Percentiles rank a stretch among this genome's conserved stretches.
phyloP scores from a whole-genome alignment of 371 early-diverging fungal species.

The Blakeslea trispora region DNA sequence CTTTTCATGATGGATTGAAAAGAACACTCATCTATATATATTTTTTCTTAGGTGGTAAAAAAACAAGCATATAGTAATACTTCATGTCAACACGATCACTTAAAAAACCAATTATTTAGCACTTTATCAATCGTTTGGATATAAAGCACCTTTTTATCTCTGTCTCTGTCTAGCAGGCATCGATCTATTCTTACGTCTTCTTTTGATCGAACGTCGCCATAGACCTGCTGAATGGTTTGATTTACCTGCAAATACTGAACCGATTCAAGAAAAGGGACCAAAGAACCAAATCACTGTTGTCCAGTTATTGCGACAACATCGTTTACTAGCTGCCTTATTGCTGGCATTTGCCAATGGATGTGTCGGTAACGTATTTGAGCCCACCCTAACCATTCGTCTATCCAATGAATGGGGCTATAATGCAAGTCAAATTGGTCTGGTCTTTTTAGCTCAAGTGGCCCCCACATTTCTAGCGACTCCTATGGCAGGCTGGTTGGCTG shows the following conservation, averaged over 20 bases:
- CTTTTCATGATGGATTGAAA: not conserved
- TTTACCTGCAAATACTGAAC: not conserved
- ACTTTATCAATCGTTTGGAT: conserved; percentile 57
- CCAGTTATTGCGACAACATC: conserved; percentile 19
- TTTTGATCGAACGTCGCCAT: conserved; percentile 40
- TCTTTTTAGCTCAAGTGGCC: conserved; percentile 50
- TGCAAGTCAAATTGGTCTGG: conserved; percentile 52
- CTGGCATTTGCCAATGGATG: conserved; percentile 27
- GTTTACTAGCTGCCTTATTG: conserved; percentile 25
- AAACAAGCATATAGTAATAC: no score
- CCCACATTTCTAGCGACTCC: conserved; percentile 49
- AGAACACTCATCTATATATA: no score
- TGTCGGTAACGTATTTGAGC: conserved; percentile 32
- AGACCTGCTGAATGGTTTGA: conserved; percentile 13
- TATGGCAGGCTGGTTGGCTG: conserved; percentile 45
- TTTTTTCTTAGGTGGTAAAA: no score
- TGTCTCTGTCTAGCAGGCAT: conserved; percentile 54
- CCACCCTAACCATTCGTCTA: conserved; percentile 47
- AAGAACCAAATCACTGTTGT: conserved; percentile 14
- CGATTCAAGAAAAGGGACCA: conserved; percentile 3
- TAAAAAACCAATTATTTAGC: no score
- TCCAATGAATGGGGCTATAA: conserved; percentile 42
- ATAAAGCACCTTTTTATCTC: conserved; percentile 67
- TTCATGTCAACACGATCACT: no score
- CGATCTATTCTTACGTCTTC: conserved; percentile 42